These are phyloP conservation scores for Trametes pubescens DNA, from an alignment of 1,284 basidiomycete genomes.

Conservation along the genomic window DNA sequence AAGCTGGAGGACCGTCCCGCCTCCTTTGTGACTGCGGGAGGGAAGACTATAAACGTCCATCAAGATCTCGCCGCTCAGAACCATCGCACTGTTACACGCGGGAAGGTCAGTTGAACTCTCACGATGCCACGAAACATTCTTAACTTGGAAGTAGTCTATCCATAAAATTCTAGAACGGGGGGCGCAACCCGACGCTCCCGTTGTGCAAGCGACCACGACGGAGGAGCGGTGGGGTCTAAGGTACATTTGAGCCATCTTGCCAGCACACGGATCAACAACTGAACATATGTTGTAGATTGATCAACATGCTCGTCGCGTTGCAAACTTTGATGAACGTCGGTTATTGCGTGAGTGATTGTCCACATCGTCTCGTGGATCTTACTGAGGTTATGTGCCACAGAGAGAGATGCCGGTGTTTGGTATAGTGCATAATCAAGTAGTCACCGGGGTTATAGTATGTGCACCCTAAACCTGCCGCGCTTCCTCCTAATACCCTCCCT, in stretches of 20 bases:
- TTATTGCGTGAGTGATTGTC: constrained; percentile 49
- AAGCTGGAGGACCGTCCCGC: constrained; percentile 64
- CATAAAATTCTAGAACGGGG: constrained; percentile 85
- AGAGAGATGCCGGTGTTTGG: constrained; percentile 81
- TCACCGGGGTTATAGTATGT: constrained; percentile 78
- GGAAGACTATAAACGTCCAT: constrained; percentile 73
- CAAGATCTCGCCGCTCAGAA: constrained; percentile 65
- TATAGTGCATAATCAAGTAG: constrained; percentile 60
- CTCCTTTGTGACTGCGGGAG: constrained; percentile 66
- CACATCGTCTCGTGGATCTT: background rate
- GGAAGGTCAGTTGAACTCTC: constrained; percentile 56
- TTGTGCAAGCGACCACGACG: constrained; percentile 54
- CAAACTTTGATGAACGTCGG: constrained; percentile 57
- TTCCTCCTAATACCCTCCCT: constrained; percentile 4
- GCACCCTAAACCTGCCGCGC: constrained; percentile 30
- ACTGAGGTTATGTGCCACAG: constrained; percentile 42
- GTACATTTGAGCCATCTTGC: constrained; percentile 40
- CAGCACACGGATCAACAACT: background rate
- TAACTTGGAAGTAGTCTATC: constrained; percentile 55
- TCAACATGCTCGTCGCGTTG: constrained; percentile 70
- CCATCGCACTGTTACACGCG: constrained; percentile 64
- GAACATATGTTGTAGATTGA: constrained; percentile 49
- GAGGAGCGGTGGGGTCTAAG: constrained; percentile 82
- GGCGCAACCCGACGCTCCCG: constrained; percentile 66
- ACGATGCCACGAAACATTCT: background rate